Base-by-base conservation (phyloP, 1,284 basidiomycete genomes). In the Malassezia obtusa region DNA sequence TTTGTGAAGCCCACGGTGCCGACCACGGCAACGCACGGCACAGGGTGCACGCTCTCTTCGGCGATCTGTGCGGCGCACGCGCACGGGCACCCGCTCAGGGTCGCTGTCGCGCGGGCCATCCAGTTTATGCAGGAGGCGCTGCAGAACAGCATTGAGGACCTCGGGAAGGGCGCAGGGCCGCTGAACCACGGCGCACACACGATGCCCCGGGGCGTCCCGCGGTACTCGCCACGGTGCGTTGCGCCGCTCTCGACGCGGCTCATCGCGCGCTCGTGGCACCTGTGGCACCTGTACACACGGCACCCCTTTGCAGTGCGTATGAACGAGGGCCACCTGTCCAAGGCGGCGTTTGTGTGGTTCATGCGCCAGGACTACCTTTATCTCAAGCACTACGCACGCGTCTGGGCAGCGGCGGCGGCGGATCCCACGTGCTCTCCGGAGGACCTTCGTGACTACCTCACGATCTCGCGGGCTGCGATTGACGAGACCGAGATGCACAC, bases 1-100 rank as follows among this genome's bases (percentile, higher is more conserved):
- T 68, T 69, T 41, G 43, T 70, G 49, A 64, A 64, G 32, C 62
- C 64, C 3, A 45, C 56, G 14, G 39, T 70, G 3, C 38, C 41
- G 6, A 58, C 65, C 0, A 49, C 28, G 3, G 61, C 63, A 3
- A 71, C 90, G 0, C 91, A 95, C 68, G 91, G 91, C 1, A 95
- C 91, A 0, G 91, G 91, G 1, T 96, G 90, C 72, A 95, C 91
- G 0, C 78, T 95, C 9, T 85, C 84, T 35, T 84, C 89, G 0
- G 87, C 89, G 0, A 79, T 94, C 14, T 83, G 85, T 1, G 83
- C 83, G 46, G 78, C 79, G 21, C 76, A 89, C 12, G 83, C 81
- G 0, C 77, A 77, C 33, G 83, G 83, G 32, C 62, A 66, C 63
- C 70, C 63, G 83, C 82, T 86, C 24, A 68, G 75, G 0, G 79